A percentile compares a stretch with the other conserved stretches of the same genome.
Conservation (phyloP, 441 rosid species). For the Syzygium syzygioides region DNA sequence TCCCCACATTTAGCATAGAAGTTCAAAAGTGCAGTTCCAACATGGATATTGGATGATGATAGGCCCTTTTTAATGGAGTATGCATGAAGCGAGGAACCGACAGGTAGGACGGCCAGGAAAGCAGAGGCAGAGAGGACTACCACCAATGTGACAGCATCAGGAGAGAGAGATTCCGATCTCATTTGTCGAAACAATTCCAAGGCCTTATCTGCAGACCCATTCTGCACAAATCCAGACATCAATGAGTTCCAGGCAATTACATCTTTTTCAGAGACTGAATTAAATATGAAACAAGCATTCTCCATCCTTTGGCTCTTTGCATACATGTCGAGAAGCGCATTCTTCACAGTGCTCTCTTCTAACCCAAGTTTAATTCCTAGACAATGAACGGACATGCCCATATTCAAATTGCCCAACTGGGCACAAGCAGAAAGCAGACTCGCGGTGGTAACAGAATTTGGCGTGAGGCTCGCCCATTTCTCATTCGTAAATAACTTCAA, state of each 20-base stretch:
- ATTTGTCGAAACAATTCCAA: conserved; percentile 38
- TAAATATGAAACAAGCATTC: conserved; percentile 41
- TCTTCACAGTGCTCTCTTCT: conserved; percentile 33
- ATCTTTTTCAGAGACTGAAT: conserved; percentile 28
- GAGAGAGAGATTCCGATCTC: conserved; percentile 28
- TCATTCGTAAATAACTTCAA: conserved; percentile 38
- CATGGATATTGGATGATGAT: conserved; percentile 35
- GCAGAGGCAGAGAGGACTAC: conserved; percentile 47
- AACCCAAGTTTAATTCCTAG: conserved; percentile 42
- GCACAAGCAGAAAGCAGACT: conserved; percentile 48
- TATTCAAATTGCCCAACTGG: conserved; percentile 24
- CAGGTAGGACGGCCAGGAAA: conserved; percentile 30
- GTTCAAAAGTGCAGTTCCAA: conserved; percentile 55
- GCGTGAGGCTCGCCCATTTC: conserved; percentile 31
- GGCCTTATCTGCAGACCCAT: conserved; percentile 38
- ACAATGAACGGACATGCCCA: conserved; percentile 46
- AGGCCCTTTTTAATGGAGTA: conserved; percentile 43
- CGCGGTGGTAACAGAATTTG: conserved; percentile 43
- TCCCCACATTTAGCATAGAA: conserved; percentile 67
- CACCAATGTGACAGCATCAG: conserved; percentile 58
- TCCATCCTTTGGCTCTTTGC: conserved; percentile 38
- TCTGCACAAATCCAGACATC: conserved; percentile 51
- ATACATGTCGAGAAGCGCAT: conserved; percentile 61
- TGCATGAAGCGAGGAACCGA: conserved; percentile 67
- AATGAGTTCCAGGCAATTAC: conserved; percentile 55